Conservation (phyloP, 306 rosid species). For the Cucumis sativus region Cucumber_9930_V3 NC_026660.2:6677001-6677500, state of each 20-base stretch:
- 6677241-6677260: slow-evolving; percentile 92
- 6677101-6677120: not conserved
- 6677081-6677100: not conserved
- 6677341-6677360: not conserved
- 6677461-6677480: not conserved
- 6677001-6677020: not conserved
- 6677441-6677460: not conserved
- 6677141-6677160: slow-evolving; percentile 86
- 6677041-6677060: not conserved
- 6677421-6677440: not conserved
- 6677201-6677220: slow-evolving; percentile 80
- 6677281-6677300: slow-evolving; percentile 98
- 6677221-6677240: slow-evolving; percentile 84
- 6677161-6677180: slow-evolving; percentile 82
- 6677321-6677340: slow-evolving; percentile 14
- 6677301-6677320: not conserved
- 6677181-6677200: slow-evolving; percentile 90
- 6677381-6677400: too few species aligned
- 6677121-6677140: not conserved
- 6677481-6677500: not conserved
- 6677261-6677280: slow-evolving; percentile 95
- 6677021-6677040: not conserved
- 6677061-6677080: not conserved
- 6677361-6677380: not conserved
- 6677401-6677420: too few species aligned